Evolutionary conservation across 345 rosid species (phyloP), one percentile per base, ranked within the genome.

Genomic region (Hypericum androsaemum): DNA sequence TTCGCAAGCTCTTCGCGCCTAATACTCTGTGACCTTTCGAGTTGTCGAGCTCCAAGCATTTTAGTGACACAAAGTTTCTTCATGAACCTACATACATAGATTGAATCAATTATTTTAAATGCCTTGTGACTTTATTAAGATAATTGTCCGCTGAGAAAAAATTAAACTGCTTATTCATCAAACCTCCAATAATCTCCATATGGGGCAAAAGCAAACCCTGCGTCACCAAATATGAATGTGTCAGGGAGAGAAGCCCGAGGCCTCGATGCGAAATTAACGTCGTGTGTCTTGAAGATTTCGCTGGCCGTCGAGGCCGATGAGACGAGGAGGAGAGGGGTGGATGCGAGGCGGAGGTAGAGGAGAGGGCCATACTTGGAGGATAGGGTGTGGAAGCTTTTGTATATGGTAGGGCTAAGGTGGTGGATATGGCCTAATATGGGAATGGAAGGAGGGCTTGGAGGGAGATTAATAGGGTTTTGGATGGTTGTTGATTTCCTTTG

Each of bases 71-170:
- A 65, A 5, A 74, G 64, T 50, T 77, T 74, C 61, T 66, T 74
- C 79, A 77, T 68, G 70, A 77, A 71, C 54, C 47, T 67, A 76
- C 81, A 73, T 77, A 70, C 72, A 43, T 53, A 46, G 46, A 49
- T 0, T 11, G 72, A 63, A 5, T 77, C 69, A 15, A 49, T 51
- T 11, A 58, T 48, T 6, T 64, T 66, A 38, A 61, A 71, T 12
- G 51, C 56, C 45, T 72, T 0, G 1, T 59, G 45, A 7, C 69
- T 70, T 10, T 56, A 63, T 15, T 65, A 65, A 14, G 52, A 35
- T 32, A 58, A 59, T 39, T 35, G 9, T 2, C 54, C 50, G 10
- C 55, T 51, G 6, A 51, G 35, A 8, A 45, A 54, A 35, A 76
- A 72, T 63, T 50, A 37, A 37, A 58, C 50, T 32, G 59, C 72